Conservation (phyloP, 306 rosid species). For the Gillenia trifoliata region DNA sequence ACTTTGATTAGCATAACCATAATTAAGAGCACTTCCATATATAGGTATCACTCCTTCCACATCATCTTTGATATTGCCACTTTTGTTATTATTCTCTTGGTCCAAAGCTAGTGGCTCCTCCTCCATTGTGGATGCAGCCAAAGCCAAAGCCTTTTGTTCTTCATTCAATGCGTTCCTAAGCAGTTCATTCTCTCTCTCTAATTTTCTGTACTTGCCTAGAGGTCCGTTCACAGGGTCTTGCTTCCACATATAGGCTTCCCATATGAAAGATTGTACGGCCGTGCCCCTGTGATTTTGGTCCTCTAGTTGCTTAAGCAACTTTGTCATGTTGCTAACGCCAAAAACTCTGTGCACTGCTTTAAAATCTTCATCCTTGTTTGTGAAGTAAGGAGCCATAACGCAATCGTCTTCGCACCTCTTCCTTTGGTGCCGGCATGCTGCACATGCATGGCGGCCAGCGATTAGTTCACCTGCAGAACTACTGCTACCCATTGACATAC, state of each 20-base stretch:
- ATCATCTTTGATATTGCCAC: not conserved
- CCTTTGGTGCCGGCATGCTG: slow-evolving; percentile 23
- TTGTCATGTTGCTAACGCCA: slow-evolving; percentile 13
- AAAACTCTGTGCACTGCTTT: slow-evolving; percentile 6
- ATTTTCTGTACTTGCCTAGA: not conserved
- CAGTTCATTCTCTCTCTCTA: not conserved
- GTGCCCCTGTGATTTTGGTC: not conserved
- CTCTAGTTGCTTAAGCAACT: not conserved
- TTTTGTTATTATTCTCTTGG: not conserved
- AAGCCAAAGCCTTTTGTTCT: not conserved
- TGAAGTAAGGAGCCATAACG: slow-evolving; percentile 15
- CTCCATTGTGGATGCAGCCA: not conserved
- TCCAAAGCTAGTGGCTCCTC: not conserved
- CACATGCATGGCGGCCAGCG: slow-evolving; percentile 2
- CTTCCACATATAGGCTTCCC: slow-evolving; percentile 26
- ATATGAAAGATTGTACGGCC: slow-evolving; percentile 15
- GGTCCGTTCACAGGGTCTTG: slow-evolving; percentile 10
- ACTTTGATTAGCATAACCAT: not conserved
- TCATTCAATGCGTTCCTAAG: not conserved
- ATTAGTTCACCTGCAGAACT: not conserved
- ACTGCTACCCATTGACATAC: not conserved
- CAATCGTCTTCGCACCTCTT: slow-evolving; percentile 18
- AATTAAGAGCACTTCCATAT: not conserved
- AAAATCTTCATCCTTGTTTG: not conserved
- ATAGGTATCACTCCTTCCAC: no score